Conservation (phyloP, 164 flowering plant genomes). For the Dillenia turbinata region DNA sequence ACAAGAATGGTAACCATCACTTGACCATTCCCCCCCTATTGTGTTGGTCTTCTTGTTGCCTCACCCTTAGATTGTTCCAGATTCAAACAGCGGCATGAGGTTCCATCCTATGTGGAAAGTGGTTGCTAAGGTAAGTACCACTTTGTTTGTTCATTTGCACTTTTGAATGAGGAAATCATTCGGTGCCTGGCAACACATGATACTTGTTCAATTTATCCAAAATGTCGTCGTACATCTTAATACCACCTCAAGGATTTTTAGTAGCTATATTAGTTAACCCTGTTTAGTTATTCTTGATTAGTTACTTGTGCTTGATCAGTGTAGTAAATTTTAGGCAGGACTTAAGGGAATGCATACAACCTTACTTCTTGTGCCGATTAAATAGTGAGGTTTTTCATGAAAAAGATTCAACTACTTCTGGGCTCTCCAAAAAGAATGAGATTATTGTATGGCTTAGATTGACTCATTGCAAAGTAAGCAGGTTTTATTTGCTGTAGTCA, state of each 20-base stretch:
- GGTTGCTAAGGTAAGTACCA: slow-evolving; percentile 71
- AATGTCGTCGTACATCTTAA: too few species aligned
- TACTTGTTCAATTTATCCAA: too few species aligned
- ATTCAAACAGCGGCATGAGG: slow-evolving; percentile 76
- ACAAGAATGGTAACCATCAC: slow-evolving; percentile 51
- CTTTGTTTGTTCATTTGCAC: too few species aligned
- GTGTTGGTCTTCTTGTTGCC: not conserved
- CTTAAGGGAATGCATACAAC: slow-evolving; percentile 80
- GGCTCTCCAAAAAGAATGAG: slow-evolving; percentile 89
- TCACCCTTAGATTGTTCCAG: slow-evolving; percentile 27
- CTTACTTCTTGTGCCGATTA: slow-evolving; percentile 88
- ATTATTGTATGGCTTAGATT: slow-evolving; percentile 90
- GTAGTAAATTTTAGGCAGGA: slow-evolving; percentile 37
- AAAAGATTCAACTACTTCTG: slow-evolving; percentile 27
- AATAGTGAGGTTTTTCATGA: slow-evolving; percentile 83
- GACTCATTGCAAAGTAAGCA: slow-evolving; percentile 72
- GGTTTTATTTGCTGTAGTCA: not conserved
- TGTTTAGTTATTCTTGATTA: too few species aligned
- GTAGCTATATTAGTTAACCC: too few species aligned
- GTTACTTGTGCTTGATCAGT: not conserved
- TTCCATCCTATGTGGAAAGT: slow-evolving; percentile 78
- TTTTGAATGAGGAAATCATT: too few species aligned
- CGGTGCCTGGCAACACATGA: too few species aligned
- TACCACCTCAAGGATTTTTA: too few species aligned
- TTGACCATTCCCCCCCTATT: too few species aligned